A percentile compares a stretch with the other conserved stretches of the same genome.
Evolutionary conservation across 2,329 filamentous ascomycete genomes (phyloP).

Genomic region (Diaporthe sp.): DNA sequence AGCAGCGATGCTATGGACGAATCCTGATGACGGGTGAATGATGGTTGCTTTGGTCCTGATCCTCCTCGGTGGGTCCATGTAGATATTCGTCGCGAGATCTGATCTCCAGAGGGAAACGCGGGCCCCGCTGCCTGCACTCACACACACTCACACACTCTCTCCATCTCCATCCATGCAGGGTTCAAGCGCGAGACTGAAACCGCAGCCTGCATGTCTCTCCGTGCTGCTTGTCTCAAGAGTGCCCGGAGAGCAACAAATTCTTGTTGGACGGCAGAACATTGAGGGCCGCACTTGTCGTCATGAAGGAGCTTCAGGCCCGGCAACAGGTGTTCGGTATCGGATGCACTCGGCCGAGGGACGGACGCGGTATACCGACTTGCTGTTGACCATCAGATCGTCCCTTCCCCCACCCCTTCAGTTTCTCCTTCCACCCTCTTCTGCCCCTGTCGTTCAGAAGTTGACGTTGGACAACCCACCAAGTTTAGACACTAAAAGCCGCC

Average conservation of each 20-base stretch:
- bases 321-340: neutral
- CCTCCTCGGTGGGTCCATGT: neutral
- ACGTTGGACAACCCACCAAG: constrained; percentile 8
- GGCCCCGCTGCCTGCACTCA: neutral
- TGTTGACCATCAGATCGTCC: constrained; percentile 7
- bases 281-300: neutral
- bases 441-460: constrained; percentile 12
- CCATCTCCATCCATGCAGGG: constrained; percentile 1
- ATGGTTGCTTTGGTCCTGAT: neutral
- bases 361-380: constrained; percentile 2
- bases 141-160: neutral
- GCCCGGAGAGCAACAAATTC: neutral
- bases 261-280: neutral
- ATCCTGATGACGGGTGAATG: neutral
- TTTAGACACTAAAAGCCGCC: neutral
- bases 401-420: neutral
- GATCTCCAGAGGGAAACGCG: constrained; percentile 10
- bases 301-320: neutral
- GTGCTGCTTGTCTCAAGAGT: constrained; percentile 3
- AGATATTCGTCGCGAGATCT: constrained; percentile 11
- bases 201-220: constrained; percentile 34
- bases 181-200: constrained; percentile 29
- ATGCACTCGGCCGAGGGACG: constrained; percentile 23
- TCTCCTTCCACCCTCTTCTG: neutral
- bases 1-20: constrained; percentile 10